Percentiles rank a stretch among this genome's conserved stretches.
Evolutionary conservation across 495 filamentous ascomycete species (phyloP).

Genomic region (Tuber melanosporum): DNA sequence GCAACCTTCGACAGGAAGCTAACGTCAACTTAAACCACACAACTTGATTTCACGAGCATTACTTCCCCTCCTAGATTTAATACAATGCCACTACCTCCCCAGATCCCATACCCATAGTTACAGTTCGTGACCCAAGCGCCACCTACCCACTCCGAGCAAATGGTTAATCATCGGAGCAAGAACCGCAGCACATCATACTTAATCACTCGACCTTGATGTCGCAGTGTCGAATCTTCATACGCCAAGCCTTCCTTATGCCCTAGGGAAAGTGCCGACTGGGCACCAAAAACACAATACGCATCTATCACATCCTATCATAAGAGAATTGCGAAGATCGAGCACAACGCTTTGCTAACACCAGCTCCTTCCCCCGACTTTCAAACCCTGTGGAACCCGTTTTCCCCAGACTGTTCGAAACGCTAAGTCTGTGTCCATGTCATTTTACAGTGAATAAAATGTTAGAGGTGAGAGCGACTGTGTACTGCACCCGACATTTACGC

Average conservation of each 20-base stretch:
- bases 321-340: not conserved
- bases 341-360: not conserved
- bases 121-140: no score
- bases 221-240: no score
- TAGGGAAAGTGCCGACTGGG: not conserved
- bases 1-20: no score
- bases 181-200: no score
- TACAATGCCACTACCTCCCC: not conserved
- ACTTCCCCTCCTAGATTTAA: no score
- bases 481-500: not conserved
- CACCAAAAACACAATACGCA: not conserved
- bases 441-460: not conserved
- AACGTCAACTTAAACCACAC: no score
- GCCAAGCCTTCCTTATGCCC: not conserved
- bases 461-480: not conserved
- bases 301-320: not conserved
- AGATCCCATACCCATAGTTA: not conserved
- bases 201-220: no score
- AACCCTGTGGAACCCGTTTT: not conserved
- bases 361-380: not conserved
- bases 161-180: no score
- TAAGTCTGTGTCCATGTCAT: not conserved
- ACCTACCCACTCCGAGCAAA: no score
- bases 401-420: not conserved
- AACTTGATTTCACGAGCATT: not conserved